Conservation (phyloP, 306 rosid species). For the Castanea sativa region DNA sequence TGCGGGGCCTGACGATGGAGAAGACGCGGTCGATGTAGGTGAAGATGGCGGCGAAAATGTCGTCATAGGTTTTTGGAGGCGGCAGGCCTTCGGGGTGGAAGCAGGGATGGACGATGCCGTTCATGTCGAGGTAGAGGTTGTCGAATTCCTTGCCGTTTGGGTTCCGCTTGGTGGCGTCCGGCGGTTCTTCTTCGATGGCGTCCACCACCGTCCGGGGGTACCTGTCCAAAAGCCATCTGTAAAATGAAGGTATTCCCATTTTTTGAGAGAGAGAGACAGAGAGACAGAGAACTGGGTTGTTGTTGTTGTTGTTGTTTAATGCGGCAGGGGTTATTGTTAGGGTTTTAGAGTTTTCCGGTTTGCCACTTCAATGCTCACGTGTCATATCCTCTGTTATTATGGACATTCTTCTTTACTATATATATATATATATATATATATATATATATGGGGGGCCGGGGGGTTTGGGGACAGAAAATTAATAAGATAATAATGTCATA, state of each 20-base stretch:
- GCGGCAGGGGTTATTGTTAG: too few species aligned
- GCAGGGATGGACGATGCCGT: conserved; percentile 34
- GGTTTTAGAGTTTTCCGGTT: too few species aligned
- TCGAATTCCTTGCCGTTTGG: conserved; percentile 21
- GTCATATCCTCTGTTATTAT: too few species aligned
- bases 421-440: too few species aligned
- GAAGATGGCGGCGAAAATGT: conserved; percentile 15
- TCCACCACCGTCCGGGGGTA: conserved; percentile 13
- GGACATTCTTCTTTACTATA: too few species aligned
- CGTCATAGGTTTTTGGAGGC: conserved; percentile 23
- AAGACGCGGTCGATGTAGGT: conserved; percentile 17
- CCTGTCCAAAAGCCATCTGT: conserved; percentile 13
- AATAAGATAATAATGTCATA: too few species aligned
- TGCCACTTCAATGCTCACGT: too few species aligned
- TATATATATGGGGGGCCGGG: too few species aligned
- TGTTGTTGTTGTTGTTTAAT: too few species aligned
- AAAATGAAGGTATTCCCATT: conserved; percentile 32
- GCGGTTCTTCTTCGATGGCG: neutral
- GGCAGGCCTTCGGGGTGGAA: conserved; percentile 29
- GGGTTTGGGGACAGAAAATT: too few species aligned
- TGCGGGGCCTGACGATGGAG: conserved; percentile 24
- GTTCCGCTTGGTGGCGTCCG: neutral
- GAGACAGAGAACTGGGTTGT: too few species aligned
- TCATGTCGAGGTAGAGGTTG: conserved; percentile 38
- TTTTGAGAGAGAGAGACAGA: too few species aligned